These are phyloP conservation scores for Lepiota brunneoincarnata DNA, from an alignment of 768 basidiomycete species.

Conservation along the genomic window DNA sequence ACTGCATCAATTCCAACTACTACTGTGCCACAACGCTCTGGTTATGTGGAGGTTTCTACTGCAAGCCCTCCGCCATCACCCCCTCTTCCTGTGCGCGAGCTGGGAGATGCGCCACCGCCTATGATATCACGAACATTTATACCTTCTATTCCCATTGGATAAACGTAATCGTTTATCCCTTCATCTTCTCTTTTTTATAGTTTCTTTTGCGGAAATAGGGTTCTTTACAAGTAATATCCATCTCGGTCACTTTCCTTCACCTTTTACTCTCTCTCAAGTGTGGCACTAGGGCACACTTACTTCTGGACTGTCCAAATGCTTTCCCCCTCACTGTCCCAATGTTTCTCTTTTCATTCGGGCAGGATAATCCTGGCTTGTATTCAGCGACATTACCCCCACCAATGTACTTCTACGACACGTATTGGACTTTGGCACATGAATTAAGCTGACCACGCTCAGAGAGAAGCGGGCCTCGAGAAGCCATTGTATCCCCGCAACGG, in stretches of 20 bases:
- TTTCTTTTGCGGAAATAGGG: not conserved
- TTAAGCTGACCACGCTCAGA: no score
- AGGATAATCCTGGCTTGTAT: no score
- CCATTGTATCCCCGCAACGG: no score
- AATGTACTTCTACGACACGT: not conserved
- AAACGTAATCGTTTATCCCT: slow-evolving; percentile 1
- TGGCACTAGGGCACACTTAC: not conserved
- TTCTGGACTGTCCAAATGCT: not conserved
- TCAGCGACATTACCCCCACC: not conserved
- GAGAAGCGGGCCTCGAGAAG: no score
- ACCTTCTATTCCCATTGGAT: slow-evolving; percentile 18
- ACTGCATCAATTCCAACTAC: not conserved
- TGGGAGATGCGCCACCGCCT: not conserved
- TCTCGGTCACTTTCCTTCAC: not conserved
- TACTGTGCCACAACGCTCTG: slow-evolving; percentile 3
- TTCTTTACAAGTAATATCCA: not conserved
- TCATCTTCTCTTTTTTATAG: not conserved
- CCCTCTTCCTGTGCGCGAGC: slow-evolving; percentile 1
- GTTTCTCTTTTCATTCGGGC: no score
- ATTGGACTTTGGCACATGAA: not conserved
- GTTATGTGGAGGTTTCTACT: slow-evolving; percentile 14
- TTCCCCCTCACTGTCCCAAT: not conserved
- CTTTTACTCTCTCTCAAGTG: not conserved
- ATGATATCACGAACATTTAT: slow-evolving; percentile 12
- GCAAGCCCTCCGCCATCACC: slow-evolving; percentile 13